Evolutionary conservation across 2,329 filamentous ascomycete genomes (phyloP).

Genomic region (Biscogniauxia mediterranea): DNA sequence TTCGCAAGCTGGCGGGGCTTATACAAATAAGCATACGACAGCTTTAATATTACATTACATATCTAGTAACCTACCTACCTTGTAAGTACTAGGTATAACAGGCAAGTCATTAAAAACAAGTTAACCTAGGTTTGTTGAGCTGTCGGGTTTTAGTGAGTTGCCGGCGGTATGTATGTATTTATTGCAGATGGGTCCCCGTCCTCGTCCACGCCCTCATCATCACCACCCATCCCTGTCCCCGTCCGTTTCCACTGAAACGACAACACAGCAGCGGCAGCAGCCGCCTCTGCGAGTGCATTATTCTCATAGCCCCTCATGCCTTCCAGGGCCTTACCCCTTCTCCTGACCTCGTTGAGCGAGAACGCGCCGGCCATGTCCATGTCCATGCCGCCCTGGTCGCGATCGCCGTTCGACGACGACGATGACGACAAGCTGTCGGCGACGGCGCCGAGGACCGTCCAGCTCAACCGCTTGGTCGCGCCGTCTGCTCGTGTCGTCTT

Average conservation of each 20-base stretch:
- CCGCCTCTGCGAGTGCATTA: constrained; percentile 17
- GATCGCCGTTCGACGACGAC: constrained; percentile 15
- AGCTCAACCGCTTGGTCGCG: constrained; percentile 36
- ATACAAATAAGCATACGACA: too few species aligned
- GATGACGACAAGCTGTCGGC: constrained; percentile 22
- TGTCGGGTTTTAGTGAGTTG: too few species aligned
- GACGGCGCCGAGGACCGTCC: constrained; percentile 39
- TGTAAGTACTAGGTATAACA: too few species aligned
- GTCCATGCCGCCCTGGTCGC: constrained; percentile 22
- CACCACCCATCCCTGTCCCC: not conserved
- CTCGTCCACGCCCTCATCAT: too few species aligned
- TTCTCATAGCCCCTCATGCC: constrained; percentile 21
- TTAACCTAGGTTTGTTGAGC: too few species aligned
- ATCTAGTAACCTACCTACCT: too few species aligned
- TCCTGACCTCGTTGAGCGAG: constrained; percentile 21
- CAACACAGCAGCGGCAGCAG: not conserved
- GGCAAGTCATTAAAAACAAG: too few species aligned
- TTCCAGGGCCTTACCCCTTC: constrained; percentile 15
- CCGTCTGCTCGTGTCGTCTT: not conserved
- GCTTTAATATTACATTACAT: too few species aligned
- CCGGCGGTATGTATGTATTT: too few species aligned
- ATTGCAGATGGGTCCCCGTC: too few species aligned
- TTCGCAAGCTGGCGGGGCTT: too few species aligned
- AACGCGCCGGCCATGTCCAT: constrained; percentile 33
- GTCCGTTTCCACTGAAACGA: constrained; percentile 1